Evolutionary conservation across 176 grass and related monocot species (phyloP).

Genomic region (Zea mays): Zm-B73-REFERENCE-NAM-5.0 NC_050098.1:222639001-222639500

Average conservation of each 20-base stretch:
- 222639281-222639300: slow-evolving; percentile 36
- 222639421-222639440: slow-evolving; percentile 61
- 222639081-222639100: neutral
- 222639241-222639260: slow-evolving; percentile 51
- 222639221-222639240: neutral
- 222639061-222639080: slow-evolving; percentile 27
- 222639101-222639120: neutral
- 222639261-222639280: slow-evolving; percentile 35
- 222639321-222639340: slow-evolving; percentile 41
- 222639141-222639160: neutral
- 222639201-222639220: slow-evolving; percentile 50
- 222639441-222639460: slow-evolving; percentile 57
- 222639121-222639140: neutral
- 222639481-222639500: slow-evolving; percentile 51
- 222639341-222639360: slow-evolving; percentile 60
- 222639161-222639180: slow-evolving; percentile 42
- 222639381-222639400: slow-evolving; percentile 43
- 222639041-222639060: slow-evolving; percentile 54
- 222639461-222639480: slow-evolving; percentile 62
- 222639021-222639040: slow-evolving; percentile 45
- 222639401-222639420: slow-evolving; percentile 44
- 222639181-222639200: slow-evolving; percentile 80
- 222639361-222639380: slow-evolving; percentile 56
- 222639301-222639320: slow-evolving; percentile 50
- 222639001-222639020: slow-evolving; percentile 50